phyloP scores from a whole-genome alignment of 176 grass and related monocot genomes.

The Bolboschoenus planiculmis region DNA sequence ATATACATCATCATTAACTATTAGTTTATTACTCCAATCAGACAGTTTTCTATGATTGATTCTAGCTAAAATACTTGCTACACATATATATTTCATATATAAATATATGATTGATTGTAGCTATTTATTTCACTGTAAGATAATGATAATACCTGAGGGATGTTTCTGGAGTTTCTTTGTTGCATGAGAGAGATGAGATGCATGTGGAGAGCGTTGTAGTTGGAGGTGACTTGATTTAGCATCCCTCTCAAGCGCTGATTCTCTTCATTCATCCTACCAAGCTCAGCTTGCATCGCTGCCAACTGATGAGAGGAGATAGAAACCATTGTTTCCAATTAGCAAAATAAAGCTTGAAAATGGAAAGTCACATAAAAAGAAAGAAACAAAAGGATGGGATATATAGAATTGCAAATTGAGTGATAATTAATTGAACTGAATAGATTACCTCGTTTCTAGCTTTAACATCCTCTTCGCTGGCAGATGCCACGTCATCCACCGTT shows the following conservation, averaged over 20 bases:
- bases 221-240: constrained; percentile 59
- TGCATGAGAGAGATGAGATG: constrained; percentile 62
- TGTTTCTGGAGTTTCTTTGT: constrained; percentile 24
- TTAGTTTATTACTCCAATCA: no score
- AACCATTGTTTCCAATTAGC: no score
- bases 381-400: not conserved
- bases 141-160: constrained; percentile 12
- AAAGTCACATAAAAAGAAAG: not conserved
- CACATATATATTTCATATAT: not conserved
- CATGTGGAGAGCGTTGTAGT: constrained; percentile 82
- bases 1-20: not conserved
- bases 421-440: no score
- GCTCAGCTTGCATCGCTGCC: constrained; percentile 51
- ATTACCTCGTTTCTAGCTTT: constrained; percentile 50
- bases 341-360: not conserved
- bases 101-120: not conserved
- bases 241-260: constrained; percentile 71
- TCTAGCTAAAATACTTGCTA: no score
- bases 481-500: constrained; percentile 45
- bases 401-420: not conserved
- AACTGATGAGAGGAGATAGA: constrained; percentile 27
- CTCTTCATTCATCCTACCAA: constrained; percentile 77
- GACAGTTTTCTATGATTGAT: no score
- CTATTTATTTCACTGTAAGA: constrained; percentile 18
- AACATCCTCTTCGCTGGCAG: constrained; percentile 25